Base-by-base conservation (phyloP, 495 filamentous ascomycete species). In the Neurospora discreta region DNA sequence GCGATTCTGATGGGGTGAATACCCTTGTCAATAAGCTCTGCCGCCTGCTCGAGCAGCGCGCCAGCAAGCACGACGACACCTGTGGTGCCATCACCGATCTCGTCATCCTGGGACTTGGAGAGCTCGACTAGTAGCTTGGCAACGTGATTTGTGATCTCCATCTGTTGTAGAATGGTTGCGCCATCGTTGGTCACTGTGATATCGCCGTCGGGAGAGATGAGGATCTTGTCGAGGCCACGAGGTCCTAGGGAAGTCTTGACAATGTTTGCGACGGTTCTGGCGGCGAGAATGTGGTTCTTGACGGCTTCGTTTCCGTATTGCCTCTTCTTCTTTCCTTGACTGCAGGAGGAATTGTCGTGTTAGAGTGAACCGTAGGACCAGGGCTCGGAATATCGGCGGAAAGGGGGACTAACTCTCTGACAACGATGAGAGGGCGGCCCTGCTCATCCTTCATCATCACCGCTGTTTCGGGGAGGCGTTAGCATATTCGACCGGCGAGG, bases 121-220 rank as follows among this genome's bases (percentile, higher is more conserved):
- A 99, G 89, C 79, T 98, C 94, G 38, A 99, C 95, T 46, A 99
- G 84, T 44, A 99, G 85, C 84, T 97, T 98, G 69, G 95, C 95
- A 60, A 99, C 93, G 80, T 98, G 94, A 87, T 99, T 98, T 73
- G 93, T 92, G 72, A 99, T 96, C 83, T 99, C 95, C 95, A 99
- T 99, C 89, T 98, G 95, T 74, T 90, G 88, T 72, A 99, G 85
- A 75, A 99, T 99, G 7, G 95, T 99, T 71, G 95, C 95, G 77
- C 95, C 95, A 86, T 99, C 95, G 80, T 99, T 99, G 72, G 95
- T 99, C 67, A 99, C 94, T 52, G 95, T 99, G 81, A 99, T 99
- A 82, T 98, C 95, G 79, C 95, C 95, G 81, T 99, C 95, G 39
- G 95, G 93, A 60, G 95, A 99, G 77, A 99, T 99, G 75, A 99